phyloP scores from a whole-genome alignment of 108 stramenopile species.

The Fragilariopsis cylindrus region DNA sequence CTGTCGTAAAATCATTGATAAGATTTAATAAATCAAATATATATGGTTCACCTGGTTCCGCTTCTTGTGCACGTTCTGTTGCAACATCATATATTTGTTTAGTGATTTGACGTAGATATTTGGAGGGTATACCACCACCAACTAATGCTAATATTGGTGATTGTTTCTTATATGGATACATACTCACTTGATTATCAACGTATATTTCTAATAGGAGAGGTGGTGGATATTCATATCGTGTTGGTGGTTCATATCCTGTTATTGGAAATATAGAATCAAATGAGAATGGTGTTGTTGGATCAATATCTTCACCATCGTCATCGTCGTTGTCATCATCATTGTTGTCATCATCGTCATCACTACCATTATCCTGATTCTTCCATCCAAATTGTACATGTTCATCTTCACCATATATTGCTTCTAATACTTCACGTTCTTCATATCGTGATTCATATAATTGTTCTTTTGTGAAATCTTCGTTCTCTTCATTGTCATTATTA shows the following conservation, averaged over 20 bases:
- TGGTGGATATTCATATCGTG: constrained; percentile 25
- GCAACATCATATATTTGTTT: not conserved
- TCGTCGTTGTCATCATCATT: not conserved
- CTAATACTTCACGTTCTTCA: constrained; percentile 29
- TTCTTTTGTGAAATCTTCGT: not conserved
- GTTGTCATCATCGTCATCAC: not conserved
- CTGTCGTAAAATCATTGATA: constrained; percentile 8
- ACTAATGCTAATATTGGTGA: constrained; percentile 25
- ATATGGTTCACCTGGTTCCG: constrained; percentile 23
- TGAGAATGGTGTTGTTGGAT: constrained; percentile 7
- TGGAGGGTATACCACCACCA: constrained; percentile 21
- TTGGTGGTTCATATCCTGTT: constrained; percentile 22
- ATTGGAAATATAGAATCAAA: constrained; percentile 26
- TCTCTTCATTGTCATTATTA: not conserved
- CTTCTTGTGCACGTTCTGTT: not conserved
- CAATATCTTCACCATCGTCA: not conserved
- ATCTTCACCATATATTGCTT: constrained; percentile 33
- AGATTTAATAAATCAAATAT: constrained; percentile 22
- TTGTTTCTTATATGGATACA: constrained; percentile 12
- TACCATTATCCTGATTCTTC: not conserved
- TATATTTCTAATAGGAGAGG: constrained; percentile 24
- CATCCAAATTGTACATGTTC: constrained; percentile 5
- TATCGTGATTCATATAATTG: constrained; percentile 11
- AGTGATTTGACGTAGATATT: constrained; percentile 5
- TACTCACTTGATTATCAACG: not conserved